Conservation (phyloP, 257 asterid species). For the Petunia secreta region DNA sequence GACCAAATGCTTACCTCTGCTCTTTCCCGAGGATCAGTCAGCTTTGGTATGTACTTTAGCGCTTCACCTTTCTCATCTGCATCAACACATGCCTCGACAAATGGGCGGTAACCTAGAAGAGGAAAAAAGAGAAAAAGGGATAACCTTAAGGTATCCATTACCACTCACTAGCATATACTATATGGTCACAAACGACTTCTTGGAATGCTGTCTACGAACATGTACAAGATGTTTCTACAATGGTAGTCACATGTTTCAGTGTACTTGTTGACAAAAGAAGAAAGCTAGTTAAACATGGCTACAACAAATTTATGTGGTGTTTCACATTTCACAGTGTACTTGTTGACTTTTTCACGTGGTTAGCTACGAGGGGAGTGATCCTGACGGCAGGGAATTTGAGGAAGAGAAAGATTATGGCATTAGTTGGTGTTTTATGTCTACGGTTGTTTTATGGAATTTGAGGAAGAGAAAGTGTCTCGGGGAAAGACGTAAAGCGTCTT, state of each 20-base stretch:
- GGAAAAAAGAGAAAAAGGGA: slow-evolving; percentile 17
- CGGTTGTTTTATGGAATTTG: too few species aligned
- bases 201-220: not conserved
- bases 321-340: too few species aligned
- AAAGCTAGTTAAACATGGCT: not conserved
- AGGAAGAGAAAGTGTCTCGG: too few species aligned
- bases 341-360: too few species aligned
- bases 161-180: not conserved
- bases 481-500: too few species aligned
- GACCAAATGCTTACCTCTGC: slow-evolving; percentile 68
- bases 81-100: slow-evolving; percentile 93
- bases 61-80: slow-evolving; percentile 91
- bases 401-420: too few species aligned
- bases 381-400: too few species aligned
- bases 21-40: slow-evolving; percentile 80
- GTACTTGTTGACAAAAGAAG: not conserved
- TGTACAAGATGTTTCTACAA: not conserved
- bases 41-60: slow-evolving; percentile 83
- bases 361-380: too few species aligned
- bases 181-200: slow-evolving; percentile 7
- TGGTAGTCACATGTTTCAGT: slow-evolving; percentile 8
- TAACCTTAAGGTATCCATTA: slow-evolving; percentile 6
- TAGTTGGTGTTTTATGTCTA: too few species aligned
- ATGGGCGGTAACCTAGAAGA: slow-evolving; percentile 84
- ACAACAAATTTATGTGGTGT: not conserved